Evolutionary conservation across 176 grass and related monocot genomes (phyloP), one percentile per base, ranked within the genome.

Genomic region (Oryza officinalis): DNA sequence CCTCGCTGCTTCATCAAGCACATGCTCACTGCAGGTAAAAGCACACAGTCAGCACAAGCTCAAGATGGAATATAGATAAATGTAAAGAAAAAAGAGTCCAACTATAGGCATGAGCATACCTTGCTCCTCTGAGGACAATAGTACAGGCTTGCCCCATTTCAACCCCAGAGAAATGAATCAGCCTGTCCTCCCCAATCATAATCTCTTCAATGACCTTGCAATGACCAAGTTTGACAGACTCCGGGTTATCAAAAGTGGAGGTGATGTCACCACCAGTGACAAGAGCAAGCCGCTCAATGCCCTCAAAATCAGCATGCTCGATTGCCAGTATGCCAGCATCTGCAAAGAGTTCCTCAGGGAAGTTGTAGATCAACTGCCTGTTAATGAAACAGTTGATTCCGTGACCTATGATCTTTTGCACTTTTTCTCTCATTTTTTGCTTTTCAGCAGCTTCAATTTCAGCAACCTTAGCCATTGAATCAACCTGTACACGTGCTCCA

Each of bases 141-240:
- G 96, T 98, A 68, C 96, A 98, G 69, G 96, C 96, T 75, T 95
- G 93, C 12, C 96, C 96, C 93, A 95, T 90, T 26, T 80, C 91
- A 77, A 95, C 91, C 15, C 96, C 93, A 2, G 91, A 95, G 79
- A 98, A 98, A 73, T 93, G 87, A 76, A 95, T 98, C 65, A 98
- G 83, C 69, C 57, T 98, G 65, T 98, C 96, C 23, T 98, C 93
- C 11, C 96, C 96, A 85, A 98, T 98, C 96, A 98, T 98, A 79
- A 98, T 92, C 87, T 98, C 93, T 85, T 95, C 96, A 69, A 98
- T 98, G 40, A 95, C 76, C 69, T 98, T 98, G 87, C 96, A 98
- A 30, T 92, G 85, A 28, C 96, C 96, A 64, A 98, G 93, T 77
- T 98, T 98, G 67, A 98, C 91, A 63, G 93, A 98, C 72, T 98